Conservation (phyloP, 805 yeast species). For the Metschnikowia sp. region DNA sequence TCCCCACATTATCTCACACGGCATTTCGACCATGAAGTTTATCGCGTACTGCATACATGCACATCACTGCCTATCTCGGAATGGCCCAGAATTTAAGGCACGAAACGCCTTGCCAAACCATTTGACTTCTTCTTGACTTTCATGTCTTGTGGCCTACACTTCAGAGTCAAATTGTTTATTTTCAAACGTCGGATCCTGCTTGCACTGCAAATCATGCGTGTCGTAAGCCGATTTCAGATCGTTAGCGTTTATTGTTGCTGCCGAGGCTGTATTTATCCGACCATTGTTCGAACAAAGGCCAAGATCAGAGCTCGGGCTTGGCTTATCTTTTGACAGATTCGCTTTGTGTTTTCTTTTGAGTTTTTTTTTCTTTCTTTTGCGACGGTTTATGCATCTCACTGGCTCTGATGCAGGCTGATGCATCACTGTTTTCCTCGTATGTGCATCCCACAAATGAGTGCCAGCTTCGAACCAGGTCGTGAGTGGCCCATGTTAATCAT, state of each 20-base stretch:
- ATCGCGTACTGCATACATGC: background rate
- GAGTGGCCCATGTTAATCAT: too few species aligned
- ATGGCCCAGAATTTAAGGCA: too few species aligned
- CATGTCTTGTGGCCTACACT: too few species aligned
- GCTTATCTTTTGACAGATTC: background rate
- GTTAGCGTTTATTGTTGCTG: background rate
- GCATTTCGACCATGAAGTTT: background rate
- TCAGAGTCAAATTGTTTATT: too few species aligned
- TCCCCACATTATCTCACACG: slow-evolving; percentile 4
- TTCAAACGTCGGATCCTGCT: too few species aligned
- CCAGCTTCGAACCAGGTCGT: too few species aligned
- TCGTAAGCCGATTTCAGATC: background rate
- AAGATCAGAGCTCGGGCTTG: background rate
- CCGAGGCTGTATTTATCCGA: too few species aligned
- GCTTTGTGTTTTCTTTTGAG: background rate
- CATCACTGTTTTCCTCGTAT: background rate
- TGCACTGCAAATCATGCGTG: too few species aligned
- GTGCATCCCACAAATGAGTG: too few species aligned
- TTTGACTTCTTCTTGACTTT: too few species aligned
- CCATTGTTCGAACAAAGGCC: too few species aligned
- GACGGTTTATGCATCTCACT: background rate
- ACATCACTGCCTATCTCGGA: background rate
- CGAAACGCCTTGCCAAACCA: too few species aligned
- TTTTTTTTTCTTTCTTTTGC: background rate
- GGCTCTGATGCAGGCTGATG: background rate